Conservation (phyloP, 129 eudicot species). For the Arctium lappa region DNA sequence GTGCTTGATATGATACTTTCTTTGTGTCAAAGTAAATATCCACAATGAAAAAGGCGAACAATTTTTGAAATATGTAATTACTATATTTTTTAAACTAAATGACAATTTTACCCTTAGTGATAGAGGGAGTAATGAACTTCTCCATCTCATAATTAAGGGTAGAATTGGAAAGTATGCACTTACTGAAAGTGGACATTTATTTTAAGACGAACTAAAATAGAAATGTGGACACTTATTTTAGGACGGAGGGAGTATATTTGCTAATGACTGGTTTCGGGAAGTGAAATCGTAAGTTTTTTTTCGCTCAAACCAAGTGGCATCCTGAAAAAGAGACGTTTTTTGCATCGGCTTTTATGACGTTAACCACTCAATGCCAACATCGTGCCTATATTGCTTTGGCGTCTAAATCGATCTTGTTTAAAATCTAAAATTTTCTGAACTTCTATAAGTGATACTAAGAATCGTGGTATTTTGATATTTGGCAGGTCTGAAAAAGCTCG, state of each 20-base stretch:
- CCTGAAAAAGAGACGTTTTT: no score
- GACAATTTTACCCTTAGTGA: not conserved
- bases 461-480: slow-evolving; percentile 3
- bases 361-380: not conserved
- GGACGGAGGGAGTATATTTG: not conserved
- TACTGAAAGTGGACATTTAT: not conserved
- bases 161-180: not conserved
- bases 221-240: not conserved
- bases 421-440: not conserved
- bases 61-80: not conserved
- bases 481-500: slow-evolving; percentile 78
- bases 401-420: not conserved
- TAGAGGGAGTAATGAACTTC: not conserved
- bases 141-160: not conserved
- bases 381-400: not conserved
- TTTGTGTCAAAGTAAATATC: not conserved
- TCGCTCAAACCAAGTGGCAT: no score
- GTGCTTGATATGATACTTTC: not conserved
- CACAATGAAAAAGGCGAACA: not conserved
- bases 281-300: not conserved
- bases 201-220: not conserved
- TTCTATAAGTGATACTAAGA: not conserved
- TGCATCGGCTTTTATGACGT: not conserved
- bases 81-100: not conserved
- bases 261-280: not conserved